These are phyloP conservation scores for Bipolaris victoriae DNA, from an alignment of 2,329 filamentous ascomycete genomes.

Conservation along the genomic window DNA sequence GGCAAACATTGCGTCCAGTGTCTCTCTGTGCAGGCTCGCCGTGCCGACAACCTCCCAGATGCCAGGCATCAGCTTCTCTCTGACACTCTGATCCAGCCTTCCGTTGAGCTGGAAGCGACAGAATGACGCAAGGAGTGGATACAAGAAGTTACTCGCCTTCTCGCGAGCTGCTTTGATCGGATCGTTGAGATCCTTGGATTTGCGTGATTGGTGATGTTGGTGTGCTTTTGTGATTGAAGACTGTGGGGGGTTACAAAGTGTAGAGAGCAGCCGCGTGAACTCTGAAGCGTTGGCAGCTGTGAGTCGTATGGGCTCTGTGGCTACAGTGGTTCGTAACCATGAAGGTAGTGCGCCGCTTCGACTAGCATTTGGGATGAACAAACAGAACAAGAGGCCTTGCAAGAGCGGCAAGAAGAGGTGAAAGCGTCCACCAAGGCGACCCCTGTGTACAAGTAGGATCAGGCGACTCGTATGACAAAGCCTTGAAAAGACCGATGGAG, in stretches of 20 bases:
- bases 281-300: conserved; percentile 54
- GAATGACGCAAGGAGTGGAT: conserved; percentile 64
- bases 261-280: conserved; percentile 63
- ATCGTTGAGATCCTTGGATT: conserved; percentile 58
- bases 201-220: conserved; percentile 35
- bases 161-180: conserved; percentile 65
- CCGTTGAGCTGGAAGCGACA: conserved; percentile 59
- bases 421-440: conserved; percentile 64
- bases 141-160: conserved; percentile 63
- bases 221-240: conserved; percentile 57
- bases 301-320: conserved; percentile 30
- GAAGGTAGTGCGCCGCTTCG: conserved; percentile 35
- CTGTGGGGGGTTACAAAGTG: conserved; percentile 66
- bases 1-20: conserved; percentile 47
- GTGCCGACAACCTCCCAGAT: conserved; percentile 51
- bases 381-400: conserved; percentile 60
- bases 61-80: conserved; percentile 64
- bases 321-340: conserved; percentile 36
- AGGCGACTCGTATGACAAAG: conserved; percentile 61
- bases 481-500: conserved; percentile 58
- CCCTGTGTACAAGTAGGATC: conserved; percentile 63
- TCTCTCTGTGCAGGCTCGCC: conserved; percentile 39
- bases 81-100: conserved; percentile 58
- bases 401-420: conserved; percentile 64
- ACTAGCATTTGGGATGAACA: conserved; percentile 58